These are phyloP conservation scores for Isabelozyma gotoi DNA, from an alignment of 805 yeast genomes.

Conservation along the genomic window DNA sequence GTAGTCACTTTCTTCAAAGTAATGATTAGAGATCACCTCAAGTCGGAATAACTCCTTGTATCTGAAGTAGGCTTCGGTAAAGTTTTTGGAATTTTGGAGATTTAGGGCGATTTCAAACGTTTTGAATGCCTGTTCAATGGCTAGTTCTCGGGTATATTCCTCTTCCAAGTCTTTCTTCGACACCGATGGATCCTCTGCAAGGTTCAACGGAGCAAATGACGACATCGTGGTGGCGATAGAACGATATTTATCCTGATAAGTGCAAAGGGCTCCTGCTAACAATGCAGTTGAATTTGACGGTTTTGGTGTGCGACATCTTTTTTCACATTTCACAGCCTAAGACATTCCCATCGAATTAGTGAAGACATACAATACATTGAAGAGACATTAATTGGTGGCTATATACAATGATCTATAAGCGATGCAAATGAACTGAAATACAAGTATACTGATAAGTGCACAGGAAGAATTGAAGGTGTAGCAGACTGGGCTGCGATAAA, in stretches of 20 bases:
- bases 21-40: constrained; percentile 57
- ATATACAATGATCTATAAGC: no score
- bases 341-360: no score
- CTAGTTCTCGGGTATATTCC: constrained; percentile 88
- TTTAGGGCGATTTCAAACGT: constrained; percentile 70
- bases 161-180: constrained; percentile 64
- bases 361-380: no score
- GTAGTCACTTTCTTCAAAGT: constrained; percentile 37
- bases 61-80: constrained; percentile 47
- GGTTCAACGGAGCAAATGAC: constrained; percentile 76
- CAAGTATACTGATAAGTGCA: no score
- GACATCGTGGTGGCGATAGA: constrained; percentile 42
- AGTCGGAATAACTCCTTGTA: constrained; percentile 67
- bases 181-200: constrained; percentile 65
- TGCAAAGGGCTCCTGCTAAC: no score
- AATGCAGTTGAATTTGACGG: no score
- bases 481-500: no score
- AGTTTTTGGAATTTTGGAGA: constrained; percentile 52
- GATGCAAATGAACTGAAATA: no score
- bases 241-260: background rate
- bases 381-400: no score
- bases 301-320: no score
- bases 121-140: constrained; percentile 81
- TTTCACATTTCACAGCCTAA: no score
- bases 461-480: no score